Conservation (phyloP, 108 stramenopile species). For the Aurantiochytrium sp. region DNA sequence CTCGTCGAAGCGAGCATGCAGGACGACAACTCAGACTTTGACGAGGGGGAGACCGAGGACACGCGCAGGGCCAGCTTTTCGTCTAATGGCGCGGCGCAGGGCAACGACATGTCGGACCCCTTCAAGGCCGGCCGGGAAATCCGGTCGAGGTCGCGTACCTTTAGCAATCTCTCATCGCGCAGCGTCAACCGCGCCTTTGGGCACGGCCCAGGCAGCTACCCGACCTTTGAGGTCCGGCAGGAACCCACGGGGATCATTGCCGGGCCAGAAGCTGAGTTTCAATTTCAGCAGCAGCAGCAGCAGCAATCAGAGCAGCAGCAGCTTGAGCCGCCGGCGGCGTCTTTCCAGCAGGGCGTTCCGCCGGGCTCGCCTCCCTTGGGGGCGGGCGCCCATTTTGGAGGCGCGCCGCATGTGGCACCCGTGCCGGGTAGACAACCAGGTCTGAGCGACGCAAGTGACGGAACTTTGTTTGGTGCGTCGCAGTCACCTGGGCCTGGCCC, state of each 20-base stretch:
- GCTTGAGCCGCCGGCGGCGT: background rate
- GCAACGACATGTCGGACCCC: constrained; percentile 11
- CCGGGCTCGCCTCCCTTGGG: no score
- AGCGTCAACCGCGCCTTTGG: background rate
- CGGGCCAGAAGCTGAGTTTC: background rate
- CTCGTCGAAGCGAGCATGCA: constrained; percentile 2
- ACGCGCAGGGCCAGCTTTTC: background rate
- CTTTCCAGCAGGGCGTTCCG: no score
- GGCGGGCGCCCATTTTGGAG: no score
- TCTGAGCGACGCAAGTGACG: no score
- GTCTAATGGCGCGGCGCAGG: background rate
- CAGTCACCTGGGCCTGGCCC: no score
- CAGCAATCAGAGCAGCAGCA: background rate
- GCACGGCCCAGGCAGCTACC: background rate
- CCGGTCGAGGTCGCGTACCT: background rate
- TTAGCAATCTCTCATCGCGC: background rate
- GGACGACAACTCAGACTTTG: constrained; percentile 29
- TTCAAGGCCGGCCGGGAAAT: constrained; percentile 10
- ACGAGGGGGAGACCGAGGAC: background rate
- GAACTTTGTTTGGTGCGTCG: no score
- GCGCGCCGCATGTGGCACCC: no score
- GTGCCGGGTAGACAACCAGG: no score
- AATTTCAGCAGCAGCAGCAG: background rate
- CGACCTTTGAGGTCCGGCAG: background rate
- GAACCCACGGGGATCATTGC: background rate